A percentile compares a stretch with the other conserved stretches of the same genome.
Conservation (phyloP, 441 rosid genomes). For the Adansonia madagascariensis region DNA sequence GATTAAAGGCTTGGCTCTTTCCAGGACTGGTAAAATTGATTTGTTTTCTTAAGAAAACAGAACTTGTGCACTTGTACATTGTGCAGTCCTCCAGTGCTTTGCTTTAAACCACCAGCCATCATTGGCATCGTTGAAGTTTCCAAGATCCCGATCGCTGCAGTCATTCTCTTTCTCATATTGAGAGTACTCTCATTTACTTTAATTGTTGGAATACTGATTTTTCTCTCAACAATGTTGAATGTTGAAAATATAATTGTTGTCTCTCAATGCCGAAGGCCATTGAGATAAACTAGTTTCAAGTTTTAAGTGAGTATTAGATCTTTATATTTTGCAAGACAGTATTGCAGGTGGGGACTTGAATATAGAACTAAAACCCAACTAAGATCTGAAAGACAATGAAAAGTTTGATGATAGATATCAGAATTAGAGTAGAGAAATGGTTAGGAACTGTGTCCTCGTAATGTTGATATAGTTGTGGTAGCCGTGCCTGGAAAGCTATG, state of each 20-base stretch:
- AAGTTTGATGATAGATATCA: neutral
- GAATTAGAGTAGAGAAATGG: neutral
- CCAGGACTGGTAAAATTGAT: conserved; percentile 36
- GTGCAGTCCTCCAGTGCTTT: conserved; percentile 31
- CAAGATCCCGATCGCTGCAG: conserved; percentile 2
- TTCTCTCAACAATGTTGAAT: neutral
- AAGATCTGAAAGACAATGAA: neutral
- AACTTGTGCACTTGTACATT: conserved; percentile 34
- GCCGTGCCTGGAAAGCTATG: neutral
- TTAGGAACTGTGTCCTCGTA: neutral
- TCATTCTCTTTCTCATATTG: neutral
- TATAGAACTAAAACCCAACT: neutral
- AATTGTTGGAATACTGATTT: neutral
- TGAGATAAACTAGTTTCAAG: neutral
- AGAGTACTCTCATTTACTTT: neutral
- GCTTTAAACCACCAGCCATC: conserved; percentile 26
- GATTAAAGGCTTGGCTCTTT: conserved; percentile 26
- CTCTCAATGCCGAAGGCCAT: conserved; percentile 21
- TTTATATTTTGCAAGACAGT: neutral
- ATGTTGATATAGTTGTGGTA: neutral
- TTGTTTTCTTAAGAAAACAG: conserved; percentile 40
- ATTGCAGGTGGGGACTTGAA: conserved; percentile 5
- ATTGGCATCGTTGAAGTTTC: conserved; percentile 38
- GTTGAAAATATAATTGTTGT: neutral
- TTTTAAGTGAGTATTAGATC: neutral